phyloP scores from a whole-genome alignment of 2,329 filamentous ascomycete genomes.

The Sclerotinia glacialis region DNA sequence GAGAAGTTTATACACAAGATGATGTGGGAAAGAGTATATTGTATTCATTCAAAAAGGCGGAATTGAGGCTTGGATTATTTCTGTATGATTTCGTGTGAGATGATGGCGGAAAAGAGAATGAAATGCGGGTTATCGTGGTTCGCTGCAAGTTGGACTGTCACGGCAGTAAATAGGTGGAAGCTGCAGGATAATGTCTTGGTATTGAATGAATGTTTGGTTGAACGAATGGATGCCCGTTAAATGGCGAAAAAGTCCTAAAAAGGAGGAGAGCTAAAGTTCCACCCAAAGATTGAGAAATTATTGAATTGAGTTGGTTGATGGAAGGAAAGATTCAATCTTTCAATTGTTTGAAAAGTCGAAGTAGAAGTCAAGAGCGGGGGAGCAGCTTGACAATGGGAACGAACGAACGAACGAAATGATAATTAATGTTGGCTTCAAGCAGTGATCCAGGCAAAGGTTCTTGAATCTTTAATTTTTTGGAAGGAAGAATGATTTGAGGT shows the following conservation, averaged over 20 bases:
- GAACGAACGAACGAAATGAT: background rate
- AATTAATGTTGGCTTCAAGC: background rate
- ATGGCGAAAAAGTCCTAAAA: slow-evolving; percentile 12
- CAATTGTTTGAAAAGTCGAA: background rate
- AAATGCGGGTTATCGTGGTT: slow-evolving; percentile 21
- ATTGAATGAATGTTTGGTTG: slow-evolving; percentile 6
- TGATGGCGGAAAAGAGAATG: slow-evolving; percentile 5
- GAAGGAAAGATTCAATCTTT: slow-evolving; percentile 9
- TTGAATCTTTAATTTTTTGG: background rate
- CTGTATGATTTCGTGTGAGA: slow-evolving; percentile 10
- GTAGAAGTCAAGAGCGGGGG: background rate
- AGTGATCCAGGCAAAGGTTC: background rate
- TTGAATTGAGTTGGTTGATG: background rate
- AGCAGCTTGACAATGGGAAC: background rate
- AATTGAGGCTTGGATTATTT: background rate
- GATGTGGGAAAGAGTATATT: slow-evolving; percentile 7
- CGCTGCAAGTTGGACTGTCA: slow-evolving; percentile 16
- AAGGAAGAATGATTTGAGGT: background rate
- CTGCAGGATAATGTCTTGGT: slow-evolving; percentile 19
- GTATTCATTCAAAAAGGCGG: background rate
- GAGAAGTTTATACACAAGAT: slow-evolving; percentile 12
- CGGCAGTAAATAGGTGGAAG: slow-evolving; percentile 14
- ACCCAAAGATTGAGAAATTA: slow-evolving; percentile 1
- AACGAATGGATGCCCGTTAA: slow-evolving; percentile 7
- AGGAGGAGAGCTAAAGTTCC: slow-evolving; percentile 1